These are phyloP conservation scores for Coemansia reversa DNA, from an alignment of 192 early-diverging fungal species.

Conservation along the genomic window DNA sequence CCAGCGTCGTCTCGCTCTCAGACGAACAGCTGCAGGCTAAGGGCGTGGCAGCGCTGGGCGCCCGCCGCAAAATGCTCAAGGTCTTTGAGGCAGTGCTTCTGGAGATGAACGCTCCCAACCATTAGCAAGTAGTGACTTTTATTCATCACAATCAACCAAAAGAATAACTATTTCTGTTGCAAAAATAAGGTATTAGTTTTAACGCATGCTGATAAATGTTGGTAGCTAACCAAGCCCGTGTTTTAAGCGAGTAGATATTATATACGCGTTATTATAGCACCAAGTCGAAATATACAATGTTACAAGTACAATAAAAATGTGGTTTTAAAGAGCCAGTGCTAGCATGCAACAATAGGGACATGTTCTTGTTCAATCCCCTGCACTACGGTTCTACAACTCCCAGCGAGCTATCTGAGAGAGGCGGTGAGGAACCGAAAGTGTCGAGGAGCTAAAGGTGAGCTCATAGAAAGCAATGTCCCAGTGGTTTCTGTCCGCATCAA, in stretches of 20 bases:
- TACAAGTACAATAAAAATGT: conserved; percentile 7
- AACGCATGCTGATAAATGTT: not conserved
- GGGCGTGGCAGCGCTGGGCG: conserved; percentile 91
- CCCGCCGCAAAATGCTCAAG: conserved; percentile 94
- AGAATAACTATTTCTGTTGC: conserved; percentile 2
- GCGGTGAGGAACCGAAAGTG: conserved; percentile 27
- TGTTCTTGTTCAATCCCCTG: not conserved
- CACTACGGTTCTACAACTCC: conserved; percentile 13
- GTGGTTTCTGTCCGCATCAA: conserved; percentile 16
- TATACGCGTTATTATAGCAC: not conserved
- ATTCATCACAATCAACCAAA: not conserved
- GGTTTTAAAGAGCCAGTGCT: not conserved
- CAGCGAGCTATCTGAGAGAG: conserved; percentile 51
- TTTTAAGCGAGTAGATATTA: too few relatives aligned
- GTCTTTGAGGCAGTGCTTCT: conserved; percentile 73
- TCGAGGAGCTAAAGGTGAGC: conserved; percentile 32
- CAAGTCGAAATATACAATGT: not conserved
- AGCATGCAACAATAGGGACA: not conserved
- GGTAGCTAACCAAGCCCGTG: too few relatives aligned
- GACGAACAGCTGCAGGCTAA: conserved; percentile 79
- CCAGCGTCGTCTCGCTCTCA: conserved; percentile 79
- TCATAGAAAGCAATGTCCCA: conserved; percentile 54
- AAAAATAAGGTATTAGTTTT: not conserved
- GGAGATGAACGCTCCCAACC: conserved; percentile 4
- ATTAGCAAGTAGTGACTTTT: not conserved